Conservation (phyloP, 805 yeast species). For the Candida sphagnicola region DNA sequence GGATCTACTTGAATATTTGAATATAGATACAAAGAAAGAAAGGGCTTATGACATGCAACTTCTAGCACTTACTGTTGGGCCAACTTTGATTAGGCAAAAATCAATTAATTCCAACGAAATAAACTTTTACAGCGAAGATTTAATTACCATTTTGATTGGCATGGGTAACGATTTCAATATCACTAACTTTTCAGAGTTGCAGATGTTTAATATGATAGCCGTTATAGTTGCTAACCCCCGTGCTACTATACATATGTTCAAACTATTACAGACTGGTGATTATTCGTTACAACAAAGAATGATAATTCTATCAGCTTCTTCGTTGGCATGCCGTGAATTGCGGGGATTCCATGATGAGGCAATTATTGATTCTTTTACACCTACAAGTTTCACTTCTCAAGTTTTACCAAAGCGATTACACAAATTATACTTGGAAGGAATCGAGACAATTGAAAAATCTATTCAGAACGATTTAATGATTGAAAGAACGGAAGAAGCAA, state of each 20-base stretch:
- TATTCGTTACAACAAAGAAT: conserved; percentile 78
- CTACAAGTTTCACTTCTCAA: conserved; percentile 31
- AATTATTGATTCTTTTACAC: conserved; percentile 32
- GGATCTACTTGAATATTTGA: conserved; percentile 60
- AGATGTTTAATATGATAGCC: conserved; percentile 62
- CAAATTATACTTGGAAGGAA: conserved; percentile 26
- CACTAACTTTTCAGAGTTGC: conserved; percentile 56
- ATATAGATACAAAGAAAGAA: conserved; percentile 40
- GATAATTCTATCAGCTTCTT: conserved; percentile 60
- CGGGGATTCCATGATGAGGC: conserved; percentile 54
- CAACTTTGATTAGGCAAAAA: conserved; percentile 65
- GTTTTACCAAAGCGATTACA: conserved; percentile 48
- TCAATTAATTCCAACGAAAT: conserved; percentile 42
- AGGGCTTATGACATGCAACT: conserved; percentile 47
- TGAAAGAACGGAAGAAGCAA: conserved; percentile 26
- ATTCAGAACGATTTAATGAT: conserved; percentile 33
- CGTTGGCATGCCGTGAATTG: conserved; percentile 70
- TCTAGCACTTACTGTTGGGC: conserved; percentile 48
- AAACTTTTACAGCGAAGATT: conserved; percentile 48
- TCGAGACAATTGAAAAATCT: conserved; percentile 6
- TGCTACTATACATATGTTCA: conserved; percentile 43
- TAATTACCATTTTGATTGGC: conserved; percentile 49
- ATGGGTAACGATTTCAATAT: conserved; percentile 56
- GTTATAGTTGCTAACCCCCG: conserved; percentile 48
- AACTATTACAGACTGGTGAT: conserved; percentile 63